Percentiles rank a stretch among this genome's conserved stretches.
Conservation (phyloP, 805 yeast genomes). For the Nakazawaea holstii region DNA sequence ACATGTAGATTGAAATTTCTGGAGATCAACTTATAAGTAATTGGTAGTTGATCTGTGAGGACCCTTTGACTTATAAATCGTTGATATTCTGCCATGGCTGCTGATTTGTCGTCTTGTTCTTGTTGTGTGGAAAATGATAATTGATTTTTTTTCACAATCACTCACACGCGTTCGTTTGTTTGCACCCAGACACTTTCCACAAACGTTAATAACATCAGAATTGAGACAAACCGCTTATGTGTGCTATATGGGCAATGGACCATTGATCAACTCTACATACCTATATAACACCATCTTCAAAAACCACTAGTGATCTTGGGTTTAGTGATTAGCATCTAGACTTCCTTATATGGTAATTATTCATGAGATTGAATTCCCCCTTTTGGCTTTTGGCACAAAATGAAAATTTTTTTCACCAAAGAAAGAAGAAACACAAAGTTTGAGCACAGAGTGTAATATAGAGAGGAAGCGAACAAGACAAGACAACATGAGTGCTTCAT, state of each 20-base stretch:
- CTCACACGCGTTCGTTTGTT: background rate
- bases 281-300: no score
- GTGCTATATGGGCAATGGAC: no score
- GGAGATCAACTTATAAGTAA: constrained; percentile 38
- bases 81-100: constrained; percentile 1
- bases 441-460: no score
- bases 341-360: background rate
- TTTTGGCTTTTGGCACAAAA: background rate
- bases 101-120: background rate
- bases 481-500: constrained; percentile 9
- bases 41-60: constrained; percentile 11
- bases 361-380: background rate
- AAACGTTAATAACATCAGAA: no score
- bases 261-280: no score
- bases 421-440: background rate
- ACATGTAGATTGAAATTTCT: constrained; percentile 33
- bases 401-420: constrained; percentile 1
- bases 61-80: constrained; percentile 3
- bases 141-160: background rate
- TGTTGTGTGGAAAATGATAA: no score
- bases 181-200: no score
- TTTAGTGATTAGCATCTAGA: background rate
- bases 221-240: no score
- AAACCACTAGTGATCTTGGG: no score
- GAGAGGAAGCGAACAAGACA: background rate